Base-by-base conservation (phyloP, 1,139 yeast genomes). In the Citeromyces hawaiiensis region DNA sequence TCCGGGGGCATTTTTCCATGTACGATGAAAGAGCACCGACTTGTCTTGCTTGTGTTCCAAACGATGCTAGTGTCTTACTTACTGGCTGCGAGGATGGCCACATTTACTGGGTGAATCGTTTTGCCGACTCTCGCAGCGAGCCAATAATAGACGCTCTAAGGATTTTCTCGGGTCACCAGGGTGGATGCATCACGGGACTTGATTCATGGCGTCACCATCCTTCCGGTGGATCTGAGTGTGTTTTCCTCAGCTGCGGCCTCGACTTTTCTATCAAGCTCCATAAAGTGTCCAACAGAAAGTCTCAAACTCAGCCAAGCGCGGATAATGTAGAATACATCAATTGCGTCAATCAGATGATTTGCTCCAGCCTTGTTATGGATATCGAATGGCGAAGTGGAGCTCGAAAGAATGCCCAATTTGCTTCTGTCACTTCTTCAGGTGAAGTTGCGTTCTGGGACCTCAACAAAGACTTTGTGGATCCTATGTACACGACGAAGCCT, bases 401-500 rank as follows among this genome's bases (percentile, higher is more conserved):
- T n/a, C 43, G 45, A 9, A 30, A 30, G 13, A 30, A 30, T 8
- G 51, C 47, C 29, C 70, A 66, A 42, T 61, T 67, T 44, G 55
- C 61, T 2, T 54, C 67, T 1, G 50, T 61, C 23, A 65, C 68
- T 1, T 43, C 55, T 2, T 50, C 52, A 3, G 54, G 66, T 2
- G 42, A 50, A 3, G 47, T 70, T 5, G 65, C 64, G 39, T 53
- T 65, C 32, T 70, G 76, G 76, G 67, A 68, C 42, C 47, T 70
- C 29, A 47, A 49, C 4, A 49, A 45, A 16, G 53, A 48, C 36
- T 37, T 56, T 10, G 51, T 32, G 3, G 33, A 32, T 29, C 43
- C 46, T 3, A 39, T 48, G 2, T 56, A 56, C 49, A 44, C 43
- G 2, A 40, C 58, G 3, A 53, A 54, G 23, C 54, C 51, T 17